These are phyloP conservation scores for Neurospora sp. DNA, from an alignment of 495 filamentous ascomycete species.

Conservation along the genomic window DNA sequence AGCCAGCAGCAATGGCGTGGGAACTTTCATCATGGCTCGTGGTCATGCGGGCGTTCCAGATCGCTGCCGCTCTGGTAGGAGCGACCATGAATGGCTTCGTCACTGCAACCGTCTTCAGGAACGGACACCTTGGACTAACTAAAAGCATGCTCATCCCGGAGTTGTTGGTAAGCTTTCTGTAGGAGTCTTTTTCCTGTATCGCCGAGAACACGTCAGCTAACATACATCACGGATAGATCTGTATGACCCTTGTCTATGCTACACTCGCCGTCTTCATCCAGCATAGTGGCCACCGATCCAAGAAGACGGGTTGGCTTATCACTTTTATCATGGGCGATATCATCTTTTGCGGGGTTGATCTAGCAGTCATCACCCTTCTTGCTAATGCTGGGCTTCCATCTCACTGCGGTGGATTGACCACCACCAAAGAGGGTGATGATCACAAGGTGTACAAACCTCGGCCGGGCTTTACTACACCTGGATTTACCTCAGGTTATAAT, in stretches of 20 bases:
- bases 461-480: constrained; percentile 9
- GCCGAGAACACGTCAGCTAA: background rate
- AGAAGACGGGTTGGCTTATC: constrained; percentile 14
- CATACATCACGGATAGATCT: constrained; percentile 13
- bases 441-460: constrained; percentile 1
- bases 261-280: constrained; percentile 21
- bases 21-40: constrained; percentile 23
- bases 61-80: constrained; percentile 16
- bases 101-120: constrained; percentile 18
- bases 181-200: background rate
- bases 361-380: constrained; percentile 25
- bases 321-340: constrained; percentile 21
- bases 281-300: constrained; percentile 17
- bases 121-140: constrained; percentile 14
- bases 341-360: constrained; percentile 13
- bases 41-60: constrained; percentile 21
- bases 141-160: constrained; percentile 21
- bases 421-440: background rate
- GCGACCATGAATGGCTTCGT: constrained; percentile 28
- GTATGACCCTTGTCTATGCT: constrained; percentile 24
- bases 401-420: constrained; percentile 25
- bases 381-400: constrained; percentile 23
- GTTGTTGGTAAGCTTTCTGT: constrained; percentile 23
- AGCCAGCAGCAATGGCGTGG: constrained; percentile 21
- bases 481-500: constrained; percentile 18